These are phyloP conservation scores for apple (Malus domestica) DNA, from an alignment of 306 rosid genomes.

Conservation along the genomic window ASM211411v1 NC_041803.1:16661001-16661500, in stretches of 20 bases:
- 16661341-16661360: too few relatives aligned
- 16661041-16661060: background rate
- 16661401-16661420: conserved; percentile 49
- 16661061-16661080: background rate
- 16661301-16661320: background rate
- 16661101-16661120: background rate
- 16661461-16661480: conserved; percentile 71
- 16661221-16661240: background rate
- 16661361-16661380: background rate
- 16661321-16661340: background rate
- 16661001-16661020: too few relatives aligned
- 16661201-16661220: background rate
- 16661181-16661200: background rate
- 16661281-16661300: background rate
- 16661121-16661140: too few relatives aligned
- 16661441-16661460: conserved; percentile 63
- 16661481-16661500: conserved; percentile 78
- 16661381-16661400: background rate
- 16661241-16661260: background rate
- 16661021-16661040: background rate
- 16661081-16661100: background rate
- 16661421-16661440: conserved; percentile 72
- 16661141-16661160: background rate
- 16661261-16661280: background rate
- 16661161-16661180: background rate